A percentile compares a stretch with the other conserved stretches of the same genome.
Evolutionary conservation across 495 filamentous ascomycete genomes (phyloP).

Genomic region (Aspergillus olivimuriae): DNA sequence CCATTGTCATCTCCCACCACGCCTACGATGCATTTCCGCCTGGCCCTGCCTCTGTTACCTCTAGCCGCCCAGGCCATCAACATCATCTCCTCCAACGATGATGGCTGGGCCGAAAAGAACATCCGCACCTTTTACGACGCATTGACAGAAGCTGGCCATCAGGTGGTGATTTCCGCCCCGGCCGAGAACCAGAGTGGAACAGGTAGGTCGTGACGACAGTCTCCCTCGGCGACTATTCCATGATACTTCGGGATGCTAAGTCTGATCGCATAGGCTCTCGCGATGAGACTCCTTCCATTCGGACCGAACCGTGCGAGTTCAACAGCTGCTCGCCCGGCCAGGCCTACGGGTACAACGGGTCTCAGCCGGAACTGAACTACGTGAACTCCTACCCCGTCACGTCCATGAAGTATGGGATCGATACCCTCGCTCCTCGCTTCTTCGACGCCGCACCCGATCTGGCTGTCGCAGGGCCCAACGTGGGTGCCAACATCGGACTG

Average conservation of each 20-base stretch:
- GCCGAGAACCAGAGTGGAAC: conserved; percentile 60
- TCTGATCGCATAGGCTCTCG: conserved; percentile 45
- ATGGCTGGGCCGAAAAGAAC: conserved; percentile 67
- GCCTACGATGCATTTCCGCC: conserved; percentile 9
- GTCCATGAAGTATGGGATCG: conserved; percentile 57
- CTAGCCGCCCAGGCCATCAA: conserved; percentile 35
- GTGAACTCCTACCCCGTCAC: conserved; percentile 66
- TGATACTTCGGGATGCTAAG: no score
- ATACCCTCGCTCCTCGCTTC: conserved; percentile 43
- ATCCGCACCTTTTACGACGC: conserved; percentile 49
- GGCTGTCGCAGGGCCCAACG: conserved; percentile 59
- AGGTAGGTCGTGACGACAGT: conserved; percentile 33
- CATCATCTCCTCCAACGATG: conserved; percentile 62
- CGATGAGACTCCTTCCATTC: conserved; percentile 39
- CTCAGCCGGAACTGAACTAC: conserved; percentile 55
- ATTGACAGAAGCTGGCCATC: conserved; percentile 46
- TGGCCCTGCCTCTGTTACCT: conserved; percentile 11
- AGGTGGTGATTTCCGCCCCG: conserved; percentile 55
- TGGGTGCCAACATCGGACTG: conserved; percentile 52
- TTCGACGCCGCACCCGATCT: conserved; percentile 49
- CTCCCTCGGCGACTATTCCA: not conserved
- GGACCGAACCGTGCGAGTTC: conserved; percentile 47
- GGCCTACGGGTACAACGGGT: conserved; percentile 47
- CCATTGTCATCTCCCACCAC: no score
- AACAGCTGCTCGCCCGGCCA: conserved; percentile 51